Evolutionary conservation across 2,329 filamentous ascomycete species (phyloP), one percentile per base, ranked within the genome.

Genomic region (Penicillium frequentans): DNA sequence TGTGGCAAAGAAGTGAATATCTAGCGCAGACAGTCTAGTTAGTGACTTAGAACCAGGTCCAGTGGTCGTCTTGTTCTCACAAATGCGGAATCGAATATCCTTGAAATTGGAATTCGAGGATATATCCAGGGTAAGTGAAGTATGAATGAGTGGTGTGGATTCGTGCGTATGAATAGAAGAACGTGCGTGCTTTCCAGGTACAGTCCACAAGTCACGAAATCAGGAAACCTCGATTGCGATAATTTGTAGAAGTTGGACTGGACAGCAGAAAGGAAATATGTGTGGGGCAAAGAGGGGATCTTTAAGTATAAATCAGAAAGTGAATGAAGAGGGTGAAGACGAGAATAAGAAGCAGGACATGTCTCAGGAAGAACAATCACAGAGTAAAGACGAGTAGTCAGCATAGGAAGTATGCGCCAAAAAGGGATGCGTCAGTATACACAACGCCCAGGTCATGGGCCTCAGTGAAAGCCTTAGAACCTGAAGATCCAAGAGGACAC

Each of bases 351-450:
- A 26, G 26, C 26, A 26, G 42, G 55, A 24, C 27, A 57, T 58
- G 56, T 48, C 47, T 55, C 50, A 55, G 56, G 51, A 43, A 48
- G 21, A 39, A 39, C 35, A 47, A 26, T 31, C 33, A 46, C 42
- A 52, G 45, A 48, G 35, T 44, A 39, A 47, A 52, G 29, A 33
- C 24, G 49, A 58, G 55, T 52, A 52, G 49, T 45, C 48, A 44
- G 54, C 42, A 42, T 42, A 3, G 23, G 50, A 49, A 53, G 48
- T 49, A 55, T 33, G 53, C 56, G 42, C 46, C 42, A 43, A 51
- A 51, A 55, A 53, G 48, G 39, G 19, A 50, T 61, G 61, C 64
- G 59, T 65, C 64, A 66, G 19, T 42, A 42, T 42, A 23, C 19
- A 23, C 24, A 23, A 33, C 29, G 5, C 27, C 27, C 27, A 29